A percentile compares a stretch with the other conserved stretches of the same genome.
Conservation (phyloP, 2,329 filamentous ascomycete genomes). For the Diaporthe humulicola region DNA sequence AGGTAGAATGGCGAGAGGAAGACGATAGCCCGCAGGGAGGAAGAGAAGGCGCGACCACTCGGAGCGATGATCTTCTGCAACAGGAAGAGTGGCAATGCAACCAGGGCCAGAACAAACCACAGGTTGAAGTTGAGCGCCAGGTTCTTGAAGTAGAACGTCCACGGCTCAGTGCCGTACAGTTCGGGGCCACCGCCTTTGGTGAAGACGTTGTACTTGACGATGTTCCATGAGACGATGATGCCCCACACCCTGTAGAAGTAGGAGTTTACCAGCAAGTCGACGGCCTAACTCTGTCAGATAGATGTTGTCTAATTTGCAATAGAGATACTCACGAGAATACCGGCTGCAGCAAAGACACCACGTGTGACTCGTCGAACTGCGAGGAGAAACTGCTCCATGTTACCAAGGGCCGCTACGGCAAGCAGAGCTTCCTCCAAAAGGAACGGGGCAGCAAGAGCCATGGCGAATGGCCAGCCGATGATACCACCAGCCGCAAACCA, state of each 20-base stretch:
- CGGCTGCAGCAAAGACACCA: slow-evolving; percentile 74
- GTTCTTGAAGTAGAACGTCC: slow-evolving; percentile 97
- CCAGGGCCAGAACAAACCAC: slow-evolving; percentile 87
- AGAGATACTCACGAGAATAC: slow-evolving; percentile 73
- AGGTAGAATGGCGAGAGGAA: slow-evolving; percentile 91
- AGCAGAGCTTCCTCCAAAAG: slow-evolving; percentile 77
- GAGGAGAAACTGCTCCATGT: slow-evolving; percentile 71
- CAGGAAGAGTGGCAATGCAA: slow-evolving; percentile 80
- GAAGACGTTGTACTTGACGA: slow-evolving; percentile 96
- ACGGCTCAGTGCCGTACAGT: slow-evolving; percentile 95
- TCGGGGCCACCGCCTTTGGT: slow-evolving; percentile 85
- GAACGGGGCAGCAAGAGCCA: slow-evolving; percentile 85
- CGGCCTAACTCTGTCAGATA: slow-evolving; percentile 61
- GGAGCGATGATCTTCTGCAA: slow-evolving; percentile 77
- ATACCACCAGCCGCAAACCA: slow-evolving; percentile 91
- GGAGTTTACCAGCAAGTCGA: slow-evolving; percentile 80
- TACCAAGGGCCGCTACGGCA: slow-evolving; percentile 67
- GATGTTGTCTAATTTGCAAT: slow-evolving; percentile 30
- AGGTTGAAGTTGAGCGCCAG: slow-evolving; percentile 94
- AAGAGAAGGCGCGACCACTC: slow-evolving; percentile 74
- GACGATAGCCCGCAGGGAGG: slow-evolving; percentile 80
- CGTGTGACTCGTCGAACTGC: slow-evolving; percentile 73
- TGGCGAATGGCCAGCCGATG: slow-evolving; percentile 94
- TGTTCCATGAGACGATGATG: slow-evolving; percentile 85
- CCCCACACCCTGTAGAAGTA: slow-evolving; percentile 87